A percentile compares a stretch with the other conserved stretches of the same genome.
phyloP scores from a whole-genome alignment of 2,329 filamentous ascomycete species.

The Cladosporium sp. region DNA sequence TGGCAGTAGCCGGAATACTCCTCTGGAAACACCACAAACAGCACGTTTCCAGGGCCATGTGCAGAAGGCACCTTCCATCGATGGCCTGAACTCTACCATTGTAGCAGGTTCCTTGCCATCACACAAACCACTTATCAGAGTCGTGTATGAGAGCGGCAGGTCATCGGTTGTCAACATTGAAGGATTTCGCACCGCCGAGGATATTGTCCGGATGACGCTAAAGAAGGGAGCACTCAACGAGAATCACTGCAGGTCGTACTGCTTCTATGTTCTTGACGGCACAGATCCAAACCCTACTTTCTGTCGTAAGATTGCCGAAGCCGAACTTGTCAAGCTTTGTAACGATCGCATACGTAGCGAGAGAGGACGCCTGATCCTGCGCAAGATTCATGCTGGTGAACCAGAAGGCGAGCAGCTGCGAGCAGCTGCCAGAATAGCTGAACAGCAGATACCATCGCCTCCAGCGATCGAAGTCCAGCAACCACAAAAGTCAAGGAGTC shows the following conservation, averaged over 20 bases:
- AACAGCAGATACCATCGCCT: conserved; percentile 61
- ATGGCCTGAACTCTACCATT: conserved; percentile 70
- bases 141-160: conserved; percentile 86
- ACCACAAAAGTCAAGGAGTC: conserved; percentile 69
- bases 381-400: conserved; percentile 88
- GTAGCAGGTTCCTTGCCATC: conserved; percentile 66
- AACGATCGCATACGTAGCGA: conserved; percentile 81
- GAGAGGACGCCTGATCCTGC: conserved; percentile 81
- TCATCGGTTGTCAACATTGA: conserved; percentile 93
- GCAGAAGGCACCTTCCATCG: conserved; percentile 76
- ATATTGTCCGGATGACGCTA: conserved; percentile 84
- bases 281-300: conserved; percentile 76
- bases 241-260: conserved; percentile 90
- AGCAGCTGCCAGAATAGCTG: conserved; percentile 80
- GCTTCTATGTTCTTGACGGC: conserved; percentile 89
- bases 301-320: conserved; percentile 78
- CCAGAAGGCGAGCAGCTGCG: conserved; percentile 83
- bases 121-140: conserved; percentile 83
- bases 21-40: conserved; percentile 59
- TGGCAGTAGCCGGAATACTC: conserved; percentile 43
- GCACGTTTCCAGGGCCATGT: conserved; percentile 65
- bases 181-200: conserved; percentile 84
- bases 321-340: conserved; percentile 85
- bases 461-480: conserved; percentile 57
- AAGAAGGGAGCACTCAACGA: conserved; percentile 85